Base-by-base conservation (phyloP, 139 green algal species). In the Picochlorum sp. region DNA sequence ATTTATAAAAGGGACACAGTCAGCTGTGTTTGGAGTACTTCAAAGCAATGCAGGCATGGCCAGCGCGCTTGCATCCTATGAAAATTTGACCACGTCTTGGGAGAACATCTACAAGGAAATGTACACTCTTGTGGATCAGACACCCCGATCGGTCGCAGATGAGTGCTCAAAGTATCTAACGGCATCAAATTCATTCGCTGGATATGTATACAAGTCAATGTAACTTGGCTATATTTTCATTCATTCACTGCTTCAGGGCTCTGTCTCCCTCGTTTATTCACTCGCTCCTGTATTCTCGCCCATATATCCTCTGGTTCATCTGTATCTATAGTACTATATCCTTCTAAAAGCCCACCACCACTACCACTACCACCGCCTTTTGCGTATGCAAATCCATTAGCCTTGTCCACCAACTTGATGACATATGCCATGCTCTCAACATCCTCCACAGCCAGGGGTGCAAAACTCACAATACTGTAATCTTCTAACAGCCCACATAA, bases 381-480 rank as follows among this genome's bases (percentile, higher is more conserved):
- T 34, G 58, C 57, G 64, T 86, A 92, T 24, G 83, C 80, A 49
- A 78, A 87, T 26, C 88, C 88, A 63, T 87, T 91, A 38, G 81
- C 74, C 62, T 92, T 94, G 70, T 95, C 88, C 2, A 81, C 72
- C 2, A 82, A 65, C 0, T 62, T 63, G 51, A 90, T 51, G 51
- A 95, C 51, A 44, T 60, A 45, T 20, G 57, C 9, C 34, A 94
- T 52, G 38, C 71, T 83, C 7, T 77, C 66, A 28, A 79, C 74
- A 59, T 94, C 85, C 72, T 95, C 75, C 11, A 97, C 87, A 3
- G 86, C 81, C 49, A 98, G 65, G 0, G 92, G 88, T 13, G 72
- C 67, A 66, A 96, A 98, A 20, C 54, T 70, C 7, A 98, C 77
- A 20, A 98, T 75, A 3, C 80, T 79, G 69, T 83, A 97, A 57